These are phyloP conservation scores for Penicillium thymicola DNA, from an alignment of 2,329 filamentous ascomycete species.

Conservation along the genomic window DNA sequence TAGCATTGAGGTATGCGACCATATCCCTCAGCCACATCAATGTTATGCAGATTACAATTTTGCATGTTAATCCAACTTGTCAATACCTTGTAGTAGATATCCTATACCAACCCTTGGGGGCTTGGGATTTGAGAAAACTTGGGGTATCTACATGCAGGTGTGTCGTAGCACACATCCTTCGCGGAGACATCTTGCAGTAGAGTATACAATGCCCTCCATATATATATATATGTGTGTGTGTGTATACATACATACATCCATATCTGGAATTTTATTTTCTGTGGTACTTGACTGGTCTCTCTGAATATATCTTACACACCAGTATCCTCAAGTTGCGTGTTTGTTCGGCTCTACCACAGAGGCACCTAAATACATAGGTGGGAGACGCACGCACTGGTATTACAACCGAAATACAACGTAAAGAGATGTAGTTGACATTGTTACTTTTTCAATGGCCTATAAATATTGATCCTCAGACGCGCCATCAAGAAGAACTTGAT, in stretches of 20 bases:
- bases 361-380: background rate
- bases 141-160: background rate
- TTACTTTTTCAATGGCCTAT: background rate
- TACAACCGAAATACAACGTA: background rate
- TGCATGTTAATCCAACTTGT: background rate
- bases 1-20: background rate
- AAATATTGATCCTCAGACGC: background rate
- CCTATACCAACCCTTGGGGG: background rate
- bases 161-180: background rate
- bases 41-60: background rate
- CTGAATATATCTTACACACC: background rate
- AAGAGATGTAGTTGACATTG: too few relatives aligned
- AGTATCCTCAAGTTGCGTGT: background rate
- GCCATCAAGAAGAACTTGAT: background rate
- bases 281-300: background rate
- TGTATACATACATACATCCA: too few relatives aligned
- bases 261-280: background rate
- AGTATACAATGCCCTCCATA: too few relatives aligned
- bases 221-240: background rate
- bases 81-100: background rate
- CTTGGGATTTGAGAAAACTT: background rate
- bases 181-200: background rate
- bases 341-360: background rate
- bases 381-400: background rate
- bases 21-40: background rate